These are phyloP conservation scores for Morella rubra DNA, from an alignment of 306 rosid species.

Conservation along the genomic window DNA sequence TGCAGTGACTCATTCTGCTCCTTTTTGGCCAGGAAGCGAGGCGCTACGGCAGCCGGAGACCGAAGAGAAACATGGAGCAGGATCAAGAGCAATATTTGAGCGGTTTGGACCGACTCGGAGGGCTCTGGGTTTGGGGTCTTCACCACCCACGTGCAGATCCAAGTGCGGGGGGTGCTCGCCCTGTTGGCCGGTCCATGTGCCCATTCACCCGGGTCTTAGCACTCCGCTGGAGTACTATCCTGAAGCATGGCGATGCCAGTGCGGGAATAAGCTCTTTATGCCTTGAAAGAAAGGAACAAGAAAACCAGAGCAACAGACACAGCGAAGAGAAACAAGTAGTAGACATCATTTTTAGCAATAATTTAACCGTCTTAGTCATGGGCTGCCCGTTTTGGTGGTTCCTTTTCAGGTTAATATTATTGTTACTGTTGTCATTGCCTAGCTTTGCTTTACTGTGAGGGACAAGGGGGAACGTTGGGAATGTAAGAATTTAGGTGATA, in stretches of 20 bases:
- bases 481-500: constrained; percentile 51
- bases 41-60: constrained; percentile 7
- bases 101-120: constrained; percentile 37
- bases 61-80: neutral
- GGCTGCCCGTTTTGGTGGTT: constrained; percentile 20
- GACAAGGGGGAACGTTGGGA: constrained; percentile 45
- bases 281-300: constrained; percentile 38
- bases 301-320: neutral
- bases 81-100: constrained; percentile 1
- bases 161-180: constrained; percentile 87
- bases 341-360: neutral
- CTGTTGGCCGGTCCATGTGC: constrained; percentile 75
- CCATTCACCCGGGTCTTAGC: constrained; percentile 76
- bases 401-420: constrained; percentile 19
- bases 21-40: constrained; percentile 27
- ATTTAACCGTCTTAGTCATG: constrained; percentile 20
- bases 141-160: constrained; percentile 80
- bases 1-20: neutral
- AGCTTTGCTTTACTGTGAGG: constrained; percentile 28
- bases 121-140: constrained; percentile 64
- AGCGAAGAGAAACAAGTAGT: neutral
- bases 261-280: constrained; percentile 78
- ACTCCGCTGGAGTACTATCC: constrained; percentile 87
- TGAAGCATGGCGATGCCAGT: constrained; percentile 97
- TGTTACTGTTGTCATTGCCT: neutral